Evolutionary conservation across 2,329 filamentous ascomycete species (phyloP).

Genomic region (Pestalotiopsis sp.): DNA sequence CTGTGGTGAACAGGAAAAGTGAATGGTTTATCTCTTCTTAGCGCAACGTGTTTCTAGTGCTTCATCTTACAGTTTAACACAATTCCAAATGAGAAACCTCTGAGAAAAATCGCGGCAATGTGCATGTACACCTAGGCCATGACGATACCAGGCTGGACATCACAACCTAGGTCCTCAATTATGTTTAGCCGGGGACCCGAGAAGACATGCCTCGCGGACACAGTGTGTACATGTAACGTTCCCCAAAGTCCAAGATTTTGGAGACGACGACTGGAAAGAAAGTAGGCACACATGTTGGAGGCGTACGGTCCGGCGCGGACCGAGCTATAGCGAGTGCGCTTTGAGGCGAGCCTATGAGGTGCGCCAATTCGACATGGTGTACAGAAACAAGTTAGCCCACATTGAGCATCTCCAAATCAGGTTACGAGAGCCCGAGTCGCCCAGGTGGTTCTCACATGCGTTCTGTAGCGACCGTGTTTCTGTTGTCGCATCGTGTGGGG

Average conservation of each 20-base stretch:
- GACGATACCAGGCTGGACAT: no score
- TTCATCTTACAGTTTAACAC: background rate
- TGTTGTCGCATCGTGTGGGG: conserved; percentile 12
- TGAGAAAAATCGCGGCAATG: no score
- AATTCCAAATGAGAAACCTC: background rate
- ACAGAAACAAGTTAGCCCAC: background rate
- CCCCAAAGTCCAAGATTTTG: background rate
- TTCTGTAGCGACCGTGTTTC: background rate
- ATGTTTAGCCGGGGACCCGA: no score
- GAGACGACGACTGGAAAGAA: background rate
- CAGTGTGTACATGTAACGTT: no score
- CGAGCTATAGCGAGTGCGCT: background rate
- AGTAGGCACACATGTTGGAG: no score
- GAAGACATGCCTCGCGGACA: no score
- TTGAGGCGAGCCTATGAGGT: background rate
- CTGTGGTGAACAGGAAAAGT: background rate
- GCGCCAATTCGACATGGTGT: background rate
- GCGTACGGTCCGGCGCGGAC: background rate
- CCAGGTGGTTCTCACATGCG: background rate
- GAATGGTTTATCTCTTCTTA: background rate
- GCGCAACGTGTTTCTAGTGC: background rate
- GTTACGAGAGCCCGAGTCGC: background rate
- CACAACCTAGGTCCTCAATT: no score
- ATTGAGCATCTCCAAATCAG: conserved; percentile 8
- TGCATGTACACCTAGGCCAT: no score